Evolutionary conservation across 2,329 filamentous ascomycete species (phyloP).

Genomic region (Thermomyces lanuginosus): DNA sequence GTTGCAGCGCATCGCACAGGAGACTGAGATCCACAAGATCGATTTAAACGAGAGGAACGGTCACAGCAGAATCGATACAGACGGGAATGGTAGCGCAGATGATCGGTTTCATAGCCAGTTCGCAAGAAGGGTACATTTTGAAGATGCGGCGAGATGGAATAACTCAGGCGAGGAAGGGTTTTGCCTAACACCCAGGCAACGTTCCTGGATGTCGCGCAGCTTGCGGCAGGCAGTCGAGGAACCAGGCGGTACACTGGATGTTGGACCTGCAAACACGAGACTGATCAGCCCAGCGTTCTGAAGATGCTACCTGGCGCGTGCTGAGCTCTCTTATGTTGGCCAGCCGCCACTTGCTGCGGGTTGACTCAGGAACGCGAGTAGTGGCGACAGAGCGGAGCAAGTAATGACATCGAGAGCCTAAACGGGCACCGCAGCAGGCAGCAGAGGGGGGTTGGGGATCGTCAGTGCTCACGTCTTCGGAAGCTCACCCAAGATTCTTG

Average conservation of each 20-base stretch:
- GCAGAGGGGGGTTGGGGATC: too few relatives aligned
- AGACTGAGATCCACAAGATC: constrained; percentile 2
- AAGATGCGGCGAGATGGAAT: constrained; percentile 8
- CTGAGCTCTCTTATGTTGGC: too few relatives aligned
- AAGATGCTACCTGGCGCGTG: too few relatives aligned
- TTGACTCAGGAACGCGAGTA: too few relatives aligned
- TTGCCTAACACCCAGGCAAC: constrained; percentile 19
- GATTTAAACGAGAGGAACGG: not conserved
- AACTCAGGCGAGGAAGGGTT: constrained; percentile 15
- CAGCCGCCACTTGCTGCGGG: too few relatives aligned
- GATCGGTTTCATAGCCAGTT: constrained; percentile 20
- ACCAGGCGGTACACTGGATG: constrained; percentile 2
- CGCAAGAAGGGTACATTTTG: constrained; percentile 27
- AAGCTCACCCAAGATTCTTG: too few relatives aligned
- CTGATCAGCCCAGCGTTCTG: constrained; percentile 1
- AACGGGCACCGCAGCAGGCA: too few relatives aligned
- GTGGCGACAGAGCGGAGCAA: too few relatives aligned
- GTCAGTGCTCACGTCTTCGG: too few relatives aligned
- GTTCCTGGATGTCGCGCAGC: constrained; percentile 7
- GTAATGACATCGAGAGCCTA: too few relatives aligned
- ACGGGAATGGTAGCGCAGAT: constrained; percentile 15
- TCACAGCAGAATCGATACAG: constrained; percentile 1
- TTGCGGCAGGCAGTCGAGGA: constrained; percentile 6
- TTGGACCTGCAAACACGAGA: not conserved
- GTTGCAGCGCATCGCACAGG: constrained; percentile 1